These are phyloP conservation scores for Gracilaria caudata DNA, from an alignment of 23 red algal species.

Conservation along the genomic window DNA sequence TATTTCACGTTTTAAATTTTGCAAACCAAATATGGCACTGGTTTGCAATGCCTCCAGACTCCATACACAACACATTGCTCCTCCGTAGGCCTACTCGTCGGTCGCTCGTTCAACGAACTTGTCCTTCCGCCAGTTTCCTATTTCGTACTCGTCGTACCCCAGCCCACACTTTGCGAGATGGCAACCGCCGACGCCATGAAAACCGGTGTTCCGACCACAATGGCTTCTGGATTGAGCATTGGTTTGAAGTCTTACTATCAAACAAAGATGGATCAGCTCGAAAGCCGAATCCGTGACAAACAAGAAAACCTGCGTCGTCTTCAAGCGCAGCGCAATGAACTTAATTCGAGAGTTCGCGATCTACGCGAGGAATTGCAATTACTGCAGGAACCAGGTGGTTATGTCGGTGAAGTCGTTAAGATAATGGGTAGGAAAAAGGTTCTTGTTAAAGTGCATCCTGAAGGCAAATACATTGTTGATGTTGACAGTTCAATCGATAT, in stretches of 20 bases:
- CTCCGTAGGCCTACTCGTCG: no score
- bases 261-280: conserved; percentile 94
- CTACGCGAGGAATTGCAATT: conserved; percentile 96
- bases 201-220: conserved; percentile 23
- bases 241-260: conserved; percentile 90
- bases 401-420: conserved; percentile 99
- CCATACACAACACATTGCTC: not conserved
- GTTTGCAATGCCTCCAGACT: not conserved
- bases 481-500: conserved; percentile 86
- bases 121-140: not conserved
- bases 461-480: conserved; percentile 98
- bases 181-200: not conserved
- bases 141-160: not conserved
- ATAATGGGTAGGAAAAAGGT: conserved; percentile 93
- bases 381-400: conserved; percentile 94
- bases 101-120: not conserved
- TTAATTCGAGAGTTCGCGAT: conserved; percentile 80
- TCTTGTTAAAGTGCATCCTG: conserved; percentile 97
- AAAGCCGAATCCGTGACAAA: conserved; percentile 85
- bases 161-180: not conserved
- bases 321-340: conserved; percentile 94
- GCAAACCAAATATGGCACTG: no score
- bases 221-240: conserved; percentile 51
- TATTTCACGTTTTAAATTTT: no score
- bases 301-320: conserved; percentile 92